Base-by-base conservation (phyloP, 768 basidiomycete species). In the Erythrobasidium yunnanense region DNA sequence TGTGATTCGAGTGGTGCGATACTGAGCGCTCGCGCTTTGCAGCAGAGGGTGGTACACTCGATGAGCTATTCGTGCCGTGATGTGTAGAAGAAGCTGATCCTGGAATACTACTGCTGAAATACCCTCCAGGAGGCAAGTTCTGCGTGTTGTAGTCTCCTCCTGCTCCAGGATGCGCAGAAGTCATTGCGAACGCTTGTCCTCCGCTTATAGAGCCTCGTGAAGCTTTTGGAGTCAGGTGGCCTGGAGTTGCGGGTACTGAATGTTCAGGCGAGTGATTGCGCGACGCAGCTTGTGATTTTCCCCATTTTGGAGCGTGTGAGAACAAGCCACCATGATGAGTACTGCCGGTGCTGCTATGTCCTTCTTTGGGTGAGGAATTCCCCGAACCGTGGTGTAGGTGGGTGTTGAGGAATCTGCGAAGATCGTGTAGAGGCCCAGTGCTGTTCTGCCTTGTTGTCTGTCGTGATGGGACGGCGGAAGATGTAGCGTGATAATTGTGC, bases 391-490 rank as follows among this genome's bases (percentile, higher is more conserved):
- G 71, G 66, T 72, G 69, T 33, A 93, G 84, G 78, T 93, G 90
- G 77, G 88, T 83, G 78, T 93, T 88, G 69, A 99, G 82, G 79
- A 97, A 95, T 29, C 91, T 87, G 75, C 90, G 90, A 73, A 96
- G 84, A 76, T 96, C 92, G 77, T 87, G 84, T 55, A 97, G 81
- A 1, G 90, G 87, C 0, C 89, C 86, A 65, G 78, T 76, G 38
- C 76, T 73, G 67, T 81, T 76, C 70, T 78, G 77, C 49, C 71
- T 70, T 8, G 70, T 78, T 18, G 73, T 65, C 57, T 76, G 77
- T 27, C 78, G 70, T 3, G 77, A 77, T 15, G 76, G 73, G 8
- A 68, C 53, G 23, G 70, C 71, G 30, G 55, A 34, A n/a, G 73
- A 72, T 29, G 75, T 73, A 15, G 38, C 45, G 22, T 35, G 38